Base-by-base conservation (phyloP, 306 rosid species). In the Prunus padus region DNA sequence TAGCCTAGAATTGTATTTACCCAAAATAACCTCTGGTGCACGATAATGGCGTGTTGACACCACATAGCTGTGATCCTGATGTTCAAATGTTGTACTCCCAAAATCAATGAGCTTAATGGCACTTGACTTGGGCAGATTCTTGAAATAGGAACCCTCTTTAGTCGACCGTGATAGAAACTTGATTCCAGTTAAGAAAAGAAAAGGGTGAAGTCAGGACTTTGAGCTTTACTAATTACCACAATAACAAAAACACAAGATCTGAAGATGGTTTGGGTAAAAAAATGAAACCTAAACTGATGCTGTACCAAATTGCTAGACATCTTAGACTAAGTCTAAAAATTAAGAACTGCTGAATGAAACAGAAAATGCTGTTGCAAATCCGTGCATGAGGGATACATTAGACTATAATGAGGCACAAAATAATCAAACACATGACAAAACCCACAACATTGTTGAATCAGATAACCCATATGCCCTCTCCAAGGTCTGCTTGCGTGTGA, bases 21-120 rank as follows among this genome's bases (percentile, higher is more conserved):
- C 98, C 62, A 93, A 76, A 55, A 91, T 91, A 82, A 93, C 96
- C 78, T 89, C 95, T 0, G 95, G 95, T 4, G 97, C 97, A 67
- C 95, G 88, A 80, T 89, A 89, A 80, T 91, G 97, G 73, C 95
- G 89, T 25, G 97, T 91, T 75, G 97, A 91, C 69, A 91, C 97
- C 69, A 91, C 88, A 72, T 91, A 88, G 79, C 85, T 89, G 74
- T 89, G 97, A 67, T 91, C 97, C 65, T 86, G 95, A 80, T 91
- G 90, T 69, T 91, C 95, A 82, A 84, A 85, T 52, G 95, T 83
- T 37, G 97, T 89, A 77, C 95, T 91, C 76, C 97, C 97, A 75
- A 91, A 91, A 84, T 89, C 97, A 79, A 89, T 89, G 84, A 91
- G 95, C 79, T 91, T 89, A 51, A 91, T 91, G 82, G 93, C 86